phyloP scores from a whole-genome alignment of 2,329 filamentous ascomycete species.

The Calonectria pseudoreteaudii region DNA sequence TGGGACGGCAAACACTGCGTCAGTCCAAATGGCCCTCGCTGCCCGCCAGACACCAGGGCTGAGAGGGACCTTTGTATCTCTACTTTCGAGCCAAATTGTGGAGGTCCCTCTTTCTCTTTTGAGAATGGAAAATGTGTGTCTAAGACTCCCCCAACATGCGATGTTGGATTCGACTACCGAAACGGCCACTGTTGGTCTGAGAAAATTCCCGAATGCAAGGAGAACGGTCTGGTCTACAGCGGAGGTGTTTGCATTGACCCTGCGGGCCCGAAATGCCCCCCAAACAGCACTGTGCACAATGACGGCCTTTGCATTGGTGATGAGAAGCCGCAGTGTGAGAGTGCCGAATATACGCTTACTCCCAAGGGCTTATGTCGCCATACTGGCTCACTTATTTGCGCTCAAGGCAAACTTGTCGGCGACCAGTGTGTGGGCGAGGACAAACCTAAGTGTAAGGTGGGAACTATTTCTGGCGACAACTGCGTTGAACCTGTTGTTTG shows the following conservation, averaged over 20 bases:
- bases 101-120: accelerated
- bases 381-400: neutral
- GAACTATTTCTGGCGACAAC: neutral
- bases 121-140: neutral
- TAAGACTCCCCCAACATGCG: neutral
- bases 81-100: neutral
- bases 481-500: neutral
- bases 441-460: neutral
- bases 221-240: accelerated
- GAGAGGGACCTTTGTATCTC: neutral
- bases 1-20: neutral
- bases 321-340: neutral
- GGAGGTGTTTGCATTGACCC: neutral
- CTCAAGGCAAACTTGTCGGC: neutral
- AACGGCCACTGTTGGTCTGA: neutral
- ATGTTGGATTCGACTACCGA: accelerated
- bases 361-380: neutral
- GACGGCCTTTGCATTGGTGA: neutral
- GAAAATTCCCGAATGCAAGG: neutral
- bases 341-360: neutral
- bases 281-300: neutral
- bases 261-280: neutral
- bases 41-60: neutral
- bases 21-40: neutral
- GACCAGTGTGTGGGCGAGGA: neutral